Conservation (phyloP, 2,329 filamentous ascomycete genomes). For the Calonectria fujianensis region DNA sequence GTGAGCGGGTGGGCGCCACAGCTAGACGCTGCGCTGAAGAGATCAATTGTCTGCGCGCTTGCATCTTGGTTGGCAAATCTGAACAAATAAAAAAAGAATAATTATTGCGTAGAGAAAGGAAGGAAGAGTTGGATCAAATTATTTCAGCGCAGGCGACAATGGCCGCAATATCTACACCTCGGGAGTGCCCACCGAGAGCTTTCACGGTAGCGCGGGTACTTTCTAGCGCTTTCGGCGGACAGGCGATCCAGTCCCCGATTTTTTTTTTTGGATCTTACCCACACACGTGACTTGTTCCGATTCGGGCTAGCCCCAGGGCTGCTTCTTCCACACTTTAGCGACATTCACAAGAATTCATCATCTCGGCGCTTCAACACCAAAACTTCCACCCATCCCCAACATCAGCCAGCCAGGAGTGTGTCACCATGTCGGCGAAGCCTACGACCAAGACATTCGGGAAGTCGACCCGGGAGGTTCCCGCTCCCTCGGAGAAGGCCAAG, state of each 20-base stretch:
- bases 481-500: slow-evolving; percentile 92
- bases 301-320: slow-evolving; percentile 55
- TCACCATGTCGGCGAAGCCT: slow-evolving; percentile 84
- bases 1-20: slow-evolving; percentile 56
- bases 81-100: slow-evolving; percentile 29
- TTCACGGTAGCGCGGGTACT: slow-evolving; percentile 57
- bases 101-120: slow-evolving; percentile 26
- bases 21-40: slow-evolving; percentile 62
- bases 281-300: slow-evolving; percentile 56
- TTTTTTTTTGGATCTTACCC: not conserved
- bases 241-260: slow-evolving; percentile 36
- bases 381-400: slow-evolving; percentile 60
- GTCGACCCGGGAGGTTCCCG: slow-evolving; percentile 93
- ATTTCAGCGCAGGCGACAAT: slow-evolving; percentile 32
- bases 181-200: slow-evolving; percentile 43
- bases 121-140: slow-evolving; percentile 34
- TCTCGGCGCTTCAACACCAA: slow-evolving; percentile 63
- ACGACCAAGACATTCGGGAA: slow-evolving; percentile 98
- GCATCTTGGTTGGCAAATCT: slow-evolving; percentile 58
- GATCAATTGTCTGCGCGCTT: slow-evolving; percentile 64
- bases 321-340: slow-evolving; percentile 52
- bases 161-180: slow-evolving; percentile 48
- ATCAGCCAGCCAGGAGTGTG: slow-evolving; percentile 65
- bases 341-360: slow-evolving; percentile 65
- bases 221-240: slow-evolving; percentile 64